phyloP scores from a whole-genome alignment of 1,284 basidiomycete genomes.

The Pseudozyma flocculosa region DNA sequence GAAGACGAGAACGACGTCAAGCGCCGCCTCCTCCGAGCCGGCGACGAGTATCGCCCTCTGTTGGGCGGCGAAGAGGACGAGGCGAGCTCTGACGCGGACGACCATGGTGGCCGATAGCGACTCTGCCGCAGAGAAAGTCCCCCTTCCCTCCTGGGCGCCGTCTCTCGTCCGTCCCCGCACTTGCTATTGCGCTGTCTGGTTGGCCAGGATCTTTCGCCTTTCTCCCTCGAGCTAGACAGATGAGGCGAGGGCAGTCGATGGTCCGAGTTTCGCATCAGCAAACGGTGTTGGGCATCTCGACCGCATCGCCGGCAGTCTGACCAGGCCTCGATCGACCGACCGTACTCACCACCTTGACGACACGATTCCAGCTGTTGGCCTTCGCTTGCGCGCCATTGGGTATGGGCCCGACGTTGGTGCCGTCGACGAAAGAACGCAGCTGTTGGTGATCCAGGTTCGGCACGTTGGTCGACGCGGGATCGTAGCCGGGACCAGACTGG shows the following conservation, averaged over 20 bases:
- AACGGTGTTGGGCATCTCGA: not conserved
- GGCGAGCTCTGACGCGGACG: constrained; percentile 23
- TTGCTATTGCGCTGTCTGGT: too few relatives aligned
- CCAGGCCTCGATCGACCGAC: not conserved
- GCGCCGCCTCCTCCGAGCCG: constrained; percentile 34
- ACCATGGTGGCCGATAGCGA: too few relatives aligned
- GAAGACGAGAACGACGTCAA: constrained; percentile 51
- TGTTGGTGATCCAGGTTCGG: constrained; percentile 38
- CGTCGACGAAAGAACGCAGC: constrained; percentile 34
- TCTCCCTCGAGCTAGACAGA: constrained; percentile 42
- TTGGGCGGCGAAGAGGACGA: constrained; percentile 11
- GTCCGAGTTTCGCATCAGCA: not conserved
- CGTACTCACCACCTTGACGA: constrained; percentile 48
- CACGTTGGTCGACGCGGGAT: constrained; percentile 43
- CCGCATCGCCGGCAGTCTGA: not conserved
- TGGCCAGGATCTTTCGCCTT: constrained; percentile 34
- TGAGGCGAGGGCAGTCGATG: not conserved
- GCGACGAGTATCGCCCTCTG: constrained; percentile 45
- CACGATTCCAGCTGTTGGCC: constrained; percentile 48
- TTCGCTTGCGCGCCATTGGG: constrained; percentile 41
- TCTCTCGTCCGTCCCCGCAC: too few relatives aligned
- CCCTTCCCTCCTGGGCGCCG: too few relatives aligned
- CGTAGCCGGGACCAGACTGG: constrained; percentile 44
- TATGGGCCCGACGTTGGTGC: constrained; percentile 14
- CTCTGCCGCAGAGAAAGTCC: too few relatives aligned